phyloP scores from a whole-genome alignment of 1,139 yeast genomes.

The Scheffersomyces illinoinensis region DNA sequence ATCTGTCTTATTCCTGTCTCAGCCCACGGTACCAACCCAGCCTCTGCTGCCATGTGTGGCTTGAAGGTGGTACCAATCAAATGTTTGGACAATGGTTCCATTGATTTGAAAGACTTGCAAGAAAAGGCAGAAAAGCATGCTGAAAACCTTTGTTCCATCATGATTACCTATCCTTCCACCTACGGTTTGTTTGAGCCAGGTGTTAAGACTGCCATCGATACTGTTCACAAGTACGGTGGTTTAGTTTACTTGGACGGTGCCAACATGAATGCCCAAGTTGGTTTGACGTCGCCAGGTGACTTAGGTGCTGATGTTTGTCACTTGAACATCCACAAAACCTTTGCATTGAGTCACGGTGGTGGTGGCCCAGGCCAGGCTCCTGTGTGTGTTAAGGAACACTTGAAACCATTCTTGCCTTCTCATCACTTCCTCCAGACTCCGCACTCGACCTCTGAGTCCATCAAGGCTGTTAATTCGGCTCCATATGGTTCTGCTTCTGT shows the following conservation, averaged over 20 bases:
- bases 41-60: conserved; percentile 97
- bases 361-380: conserved; percentile 99
- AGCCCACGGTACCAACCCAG: conserved; percentile 99
- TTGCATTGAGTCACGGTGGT: conserved; percentile 98
- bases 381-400: conserved; percentile 85
- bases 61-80: conserved; percentile 90
- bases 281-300: conserved; percentile 95
- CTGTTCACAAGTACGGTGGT: conserved; percentile 85
- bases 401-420: conserved; percentile 79
- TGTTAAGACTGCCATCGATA: conserved; percentile 77
- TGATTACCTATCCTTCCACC: conserved; percentile 98
- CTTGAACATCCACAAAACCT: conserved; percentile 92
- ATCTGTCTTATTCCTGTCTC: conserved; percentile 93
- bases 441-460: conserved; percentile 54
- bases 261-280: conserved; percentile 98
- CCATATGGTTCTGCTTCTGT: conserved; percentile 96
- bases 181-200: conserved; percentile 96
- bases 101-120: conserved; percentile 75
- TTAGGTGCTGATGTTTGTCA: conserved; percentile 99
- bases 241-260: conserved; percentile 98
- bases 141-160: conserved; percentile 77
- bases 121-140: conserved; percentile 72
- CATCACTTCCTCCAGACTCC: conserved; percentile 68
- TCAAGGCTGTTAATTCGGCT: conserved; percentile 84
- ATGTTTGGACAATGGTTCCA: conserved; percentile 81